phyloP scores from a whole-genome alignment of 164 flowering plant genomes.

The Litsea cubeba region DNA sequence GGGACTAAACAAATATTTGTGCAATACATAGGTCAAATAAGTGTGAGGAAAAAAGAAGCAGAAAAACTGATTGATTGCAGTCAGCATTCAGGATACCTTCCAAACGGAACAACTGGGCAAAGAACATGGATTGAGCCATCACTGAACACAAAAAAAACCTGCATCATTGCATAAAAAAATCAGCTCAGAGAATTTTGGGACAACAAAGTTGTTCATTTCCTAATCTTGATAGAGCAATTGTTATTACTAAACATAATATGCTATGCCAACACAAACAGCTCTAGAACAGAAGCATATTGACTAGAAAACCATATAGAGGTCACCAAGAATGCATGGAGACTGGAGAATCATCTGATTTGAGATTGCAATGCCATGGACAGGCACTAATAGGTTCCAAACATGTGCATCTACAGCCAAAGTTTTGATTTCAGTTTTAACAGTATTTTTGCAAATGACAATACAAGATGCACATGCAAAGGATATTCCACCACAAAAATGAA shows the following conservation, averaged over 20 bases:
- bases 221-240: not conserved
- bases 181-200: not conserved
- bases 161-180: slow-evolving; percentile 16
- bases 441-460: not conserved
- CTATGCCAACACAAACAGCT: not conserved
- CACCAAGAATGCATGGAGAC: not conserved
- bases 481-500: not conserved
- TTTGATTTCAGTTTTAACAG: not conserved
- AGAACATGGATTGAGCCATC: slow-evolving; percentile 83
- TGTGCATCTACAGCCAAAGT: not conserved
- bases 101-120: slow-evolving; percentile 95
- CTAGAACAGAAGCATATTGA: not conserved
- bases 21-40: not conserved
- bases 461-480: not conserved
- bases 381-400: not conserved
- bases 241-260: not conserved
- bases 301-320: not conserved
- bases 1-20: not conserved
- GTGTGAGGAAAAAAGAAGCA: not conserved
- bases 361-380: not conserved
- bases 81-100: slow-evolving; percentile 52
- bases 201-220: not conserved
- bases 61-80: not conserved
- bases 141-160: slow-evolving; percentile 79
- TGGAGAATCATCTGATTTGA: not conserved